A percentile compares a stretch with the other conserved stretches of the same genome.
Evolutionary conservation across 805 yeast genomes (phyloP).

Genomic region (Cyberlindnera xishuangbannaensis): DNA sequence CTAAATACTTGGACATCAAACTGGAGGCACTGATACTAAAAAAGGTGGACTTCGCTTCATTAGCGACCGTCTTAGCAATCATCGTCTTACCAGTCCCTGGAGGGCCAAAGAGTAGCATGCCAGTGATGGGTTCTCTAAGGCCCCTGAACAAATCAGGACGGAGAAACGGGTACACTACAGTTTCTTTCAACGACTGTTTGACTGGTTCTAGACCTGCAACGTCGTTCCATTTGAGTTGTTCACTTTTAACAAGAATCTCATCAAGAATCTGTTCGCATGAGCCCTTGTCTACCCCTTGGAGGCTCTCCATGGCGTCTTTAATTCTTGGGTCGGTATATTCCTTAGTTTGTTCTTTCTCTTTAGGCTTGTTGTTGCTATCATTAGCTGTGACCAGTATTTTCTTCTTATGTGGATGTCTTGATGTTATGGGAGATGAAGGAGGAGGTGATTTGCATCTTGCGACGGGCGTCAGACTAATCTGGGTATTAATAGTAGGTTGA

Average conservation of each 20-base stretch:
- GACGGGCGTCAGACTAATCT: slow-evolving; percentile 20
- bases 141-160: slow-evolving; percentile 92
- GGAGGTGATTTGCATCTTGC: slow-evolving; percentile 8
- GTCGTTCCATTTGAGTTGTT: slow-evolving; percentile 91
- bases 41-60: slow-evolving; percentile 89
- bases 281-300: slow-evolving; percentile 65
- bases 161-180: slow-evolving; percentile 92
- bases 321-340: slow-evolving; percentile 19
- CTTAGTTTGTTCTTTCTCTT: slow-evolving; percentile 3
- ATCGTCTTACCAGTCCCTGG: slow-evolving; percentile 99
- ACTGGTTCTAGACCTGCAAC: slow-evolving; percentile 91
- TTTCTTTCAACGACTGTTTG: slow-evolving; percentile 82
- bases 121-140: slow-evolving; percentile 87
- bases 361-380: slow-evolving; percentile 1
- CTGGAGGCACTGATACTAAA: slow-evolving; percentile 89
- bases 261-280: slow-evolving; percentile 82
- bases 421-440: slow-evolving; percentile 1
- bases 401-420: slow-evolving; percentile 2
- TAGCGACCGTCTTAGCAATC: slow-evolving; percentile 95
- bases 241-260: slow-evolving; percentile 86
- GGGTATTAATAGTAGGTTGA: slow-evolving; percentile 24
- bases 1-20: slow-evolving; percentile 79
- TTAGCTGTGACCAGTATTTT: slow-evolving; percentile 5
- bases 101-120: slow-evolving; percentile 95
- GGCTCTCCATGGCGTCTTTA: slow-evolving; percentile 27